phyloP scores from a whole-genome alignment of 2,329 filamentous ascomycete species.

The Harringtonia lauricola region DNA sequence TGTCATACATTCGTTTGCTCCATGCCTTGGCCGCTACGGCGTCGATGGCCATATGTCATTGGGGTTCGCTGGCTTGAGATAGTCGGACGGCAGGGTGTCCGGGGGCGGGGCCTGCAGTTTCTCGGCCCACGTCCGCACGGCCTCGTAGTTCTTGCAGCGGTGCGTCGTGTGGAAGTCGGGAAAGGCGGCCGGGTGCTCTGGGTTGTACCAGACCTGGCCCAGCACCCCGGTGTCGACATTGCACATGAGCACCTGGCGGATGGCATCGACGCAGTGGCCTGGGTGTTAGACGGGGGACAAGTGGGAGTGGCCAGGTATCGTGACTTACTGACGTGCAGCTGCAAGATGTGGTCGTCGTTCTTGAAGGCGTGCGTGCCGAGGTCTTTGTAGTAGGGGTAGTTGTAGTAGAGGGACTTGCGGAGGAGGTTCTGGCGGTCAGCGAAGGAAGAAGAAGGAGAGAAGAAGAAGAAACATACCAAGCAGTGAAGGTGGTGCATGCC shows the following conservation, averaged over 20 bases:
- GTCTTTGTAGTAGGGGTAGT: conserved; percentile 44
- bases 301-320: no score
- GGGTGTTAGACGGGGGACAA: background rate
- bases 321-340: conserved; percentile 43
- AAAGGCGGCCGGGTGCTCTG: conserved; percentile 33
- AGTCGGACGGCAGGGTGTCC: conserved; percentile 12
- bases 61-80: conserved; percentile 10
- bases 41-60: conserved; percentile 8
- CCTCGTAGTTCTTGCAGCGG: conserved; percentile 30
- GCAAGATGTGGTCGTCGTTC: conserved; percentile 43
- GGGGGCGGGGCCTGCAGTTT: conserved; percentile 29
- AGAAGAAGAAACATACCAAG: conserved; percentile 24
- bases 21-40: background rate
- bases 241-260: conserved; percentile 54
- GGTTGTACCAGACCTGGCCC: conserved; percentile 48
- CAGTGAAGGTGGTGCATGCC: conserved; percentile 48
- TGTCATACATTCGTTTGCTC: background rate
- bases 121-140: conserved; percentile 35
- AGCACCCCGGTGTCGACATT: conserved; percentile 48
- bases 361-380: conserved; percentile 39
- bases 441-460: background rate
- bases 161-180: conserved; percentile 53
- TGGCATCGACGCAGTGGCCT: conserved; percentile 50
- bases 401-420: conserved; percentile 46
- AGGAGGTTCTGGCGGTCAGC: conserved; percentile 36